A percentile compares a stretch with the other conserved stretches of the same genome.
Conservation (phyloP, 257 asterid genomes). For the Solanum clarkiae region DNA sequence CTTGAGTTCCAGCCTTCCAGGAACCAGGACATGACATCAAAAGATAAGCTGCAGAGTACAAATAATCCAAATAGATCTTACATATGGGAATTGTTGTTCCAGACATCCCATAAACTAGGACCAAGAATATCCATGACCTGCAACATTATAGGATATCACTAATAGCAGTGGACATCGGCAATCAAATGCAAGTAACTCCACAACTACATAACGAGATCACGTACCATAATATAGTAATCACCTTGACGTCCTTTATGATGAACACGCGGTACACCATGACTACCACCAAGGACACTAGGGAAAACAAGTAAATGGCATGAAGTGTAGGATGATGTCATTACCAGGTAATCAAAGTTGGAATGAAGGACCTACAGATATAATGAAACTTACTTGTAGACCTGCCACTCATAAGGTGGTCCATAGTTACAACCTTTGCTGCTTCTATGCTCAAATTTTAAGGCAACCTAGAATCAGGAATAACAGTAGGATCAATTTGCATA, state of each 20-base stretch:
- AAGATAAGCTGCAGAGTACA: neutral
- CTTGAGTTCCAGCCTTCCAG: neutral
- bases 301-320: neutral
- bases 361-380: neutral
- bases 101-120: slow-evolving; percentile 91
- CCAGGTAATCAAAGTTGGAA: neutral
- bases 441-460: slow-evolving; percentile 44
- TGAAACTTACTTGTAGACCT: slow-evolving; percentile 35
- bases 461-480: slow-evolving; percentile 10
- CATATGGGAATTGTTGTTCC: slow-evolving; percentile 65
- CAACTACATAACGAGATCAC: neutral
- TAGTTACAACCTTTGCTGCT: slow-evolving; percentile 33
- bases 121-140: slow-evolving; percentile 26
- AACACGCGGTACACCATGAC: slow-evolving; percentile 39
- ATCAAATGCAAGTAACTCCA: neutral
- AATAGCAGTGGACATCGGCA: neutral
- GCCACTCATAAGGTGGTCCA: slow-evolving; percentile 53
- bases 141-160: neutral
- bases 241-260: slow-evolving; percentile 35
- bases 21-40: neutral
- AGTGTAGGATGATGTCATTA: neutral
- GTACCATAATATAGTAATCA: slow-evolving; percentile 38
- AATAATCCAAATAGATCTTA: slow-evolving; percentile 14
- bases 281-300: slow-evolving; percentile 21
- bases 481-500: neutral